Conservation (phyloP, 768 basidiomycete genomes). For the Holtermanniella nyarrowii region DNA sequence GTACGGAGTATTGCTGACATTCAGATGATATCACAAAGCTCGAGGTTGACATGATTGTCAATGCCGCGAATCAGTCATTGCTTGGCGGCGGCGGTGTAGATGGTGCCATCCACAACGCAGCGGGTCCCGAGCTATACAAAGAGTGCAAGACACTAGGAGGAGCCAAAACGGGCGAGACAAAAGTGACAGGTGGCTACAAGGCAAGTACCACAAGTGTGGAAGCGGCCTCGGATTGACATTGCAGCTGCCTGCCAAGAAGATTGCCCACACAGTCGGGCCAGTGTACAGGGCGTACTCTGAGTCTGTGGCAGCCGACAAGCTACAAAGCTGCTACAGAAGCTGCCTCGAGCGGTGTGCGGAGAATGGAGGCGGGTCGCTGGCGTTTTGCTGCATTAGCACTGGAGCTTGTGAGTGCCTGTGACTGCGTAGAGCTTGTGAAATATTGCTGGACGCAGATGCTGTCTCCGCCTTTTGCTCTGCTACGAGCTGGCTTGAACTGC, state of each 20-base stretch:
- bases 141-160: constrained; percentile 39
- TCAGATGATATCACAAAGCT: constrained; percentile 36
- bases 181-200: constrained; percentile 39
- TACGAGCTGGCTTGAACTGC: too few relatives aligned
- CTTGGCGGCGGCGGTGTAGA: constrained; percentile 43
- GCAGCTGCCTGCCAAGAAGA: constrained; percentile 36
- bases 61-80: constrained; percentile 40
- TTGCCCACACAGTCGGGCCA: constrained; percentile 42
- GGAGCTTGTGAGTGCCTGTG: constrained; percentile 31
- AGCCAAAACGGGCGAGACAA: constrained; percentile 41
- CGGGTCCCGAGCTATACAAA: constrained; percentile 35
- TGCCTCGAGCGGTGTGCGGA: constrained; percentile 25
- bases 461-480: too few relatives aligned
- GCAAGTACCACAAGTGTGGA: constrained; percentile 11
- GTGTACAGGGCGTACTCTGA: constrained; percentile 26
- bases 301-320: constrained; percentile 14
- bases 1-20: not conserved
- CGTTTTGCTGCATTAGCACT: constrained; percentile 40
- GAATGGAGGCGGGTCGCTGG: constrained; percentile 30
- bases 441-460: too few relatives aligned
- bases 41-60: constrained; percentile 38
- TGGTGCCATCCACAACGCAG: constrained; percentile 42
- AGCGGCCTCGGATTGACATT: not conserved
- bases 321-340: constrained; percentile 36
- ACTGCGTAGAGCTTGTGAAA: too few relatives aligned